Evolutionary conservation across 2,329 filamentous ascomycete species (phyloP).

Genomic region (Nemania sp.): DNA sequence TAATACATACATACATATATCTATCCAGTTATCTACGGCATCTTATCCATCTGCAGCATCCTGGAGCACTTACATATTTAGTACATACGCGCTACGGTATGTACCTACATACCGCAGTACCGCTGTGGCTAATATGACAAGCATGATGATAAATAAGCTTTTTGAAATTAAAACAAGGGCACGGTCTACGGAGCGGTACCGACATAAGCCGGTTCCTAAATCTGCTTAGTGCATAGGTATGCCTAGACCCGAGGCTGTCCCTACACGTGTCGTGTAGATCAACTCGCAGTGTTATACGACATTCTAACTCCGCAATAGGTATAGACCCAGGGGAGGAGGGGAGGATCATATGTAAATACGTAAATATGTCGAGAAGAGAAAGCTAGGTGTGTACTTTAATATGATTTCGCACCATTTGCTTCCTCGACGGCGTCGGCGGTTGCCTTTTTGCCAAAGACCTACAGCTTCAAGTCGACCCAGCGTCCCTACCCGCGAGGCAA

Average conservation of each 20-base stretch:
- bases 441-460: background rate
- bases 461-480: too few species aligned
- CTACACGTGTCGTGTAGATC: background rate
- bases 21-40: background rate
- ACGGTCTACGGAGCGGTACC: conserved; percentile 5
- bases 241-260: background rate
- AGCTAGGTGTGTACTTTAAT: background rate
- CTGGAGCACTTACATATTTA: background rate
- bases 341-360: background rate
- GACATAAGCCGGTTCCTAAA: conserved; percentile 9
- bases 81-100: too few species aligned
- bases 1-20: too few species aligned
- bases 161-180: conserved; percentile 15
- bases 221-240: conserved; percentile 1
- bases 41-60: background rate
- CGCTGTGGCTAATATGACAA: conserved; percentile 5
- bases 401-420: background rate
- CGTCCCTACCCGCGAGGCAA: background rate
- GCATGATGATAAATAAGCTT: conserved; percentile 30
- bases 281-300: background rate
- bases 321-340: background rate
- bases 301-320: background rate
- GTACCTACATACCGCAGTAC: background rate
- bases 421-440: background rate
- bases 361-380: background rate